Evolutionary conservation across 1,139 yeast genomes (phyloP).

Genomic region (Debaryomyces coudertii): DNA sequence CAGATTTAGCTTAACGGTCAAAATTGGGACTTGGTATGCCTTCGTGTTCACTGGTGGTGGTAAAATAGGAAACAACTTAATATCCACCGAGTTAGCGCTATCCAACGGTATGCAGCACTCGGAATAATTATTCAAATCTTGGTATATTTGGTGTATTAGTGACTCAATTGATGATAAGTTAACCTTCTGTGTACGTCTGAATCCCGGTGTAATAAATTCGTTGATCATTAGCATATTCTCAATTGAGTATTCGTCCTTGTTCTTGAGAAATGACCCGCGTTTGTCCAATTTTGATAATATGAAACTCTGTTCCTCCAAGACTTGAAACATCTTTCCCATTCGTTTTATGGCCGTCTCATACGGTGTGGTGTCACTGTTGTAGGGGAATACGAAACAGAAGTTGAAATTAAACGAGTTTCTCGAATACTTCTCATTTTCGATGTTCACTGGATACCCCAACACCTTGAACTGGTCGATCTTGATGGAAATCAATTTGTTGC

Average conservation of each 20-base stretch:
- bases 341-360: conserved; percentile 85
- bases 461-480: conserved; percentile 72
- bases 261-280: conserved; percentile 40
- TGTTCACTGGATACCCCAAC: conserved; percentile 89
- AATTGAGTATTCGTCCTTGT: conserved; percentile 13
- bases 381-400: conserved; percentile 87
- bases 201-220: conserved; percentile 38
- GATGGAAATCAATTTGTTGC: conserved; percentile 77
- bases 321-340: conserved; percentile 86
- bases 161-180: conserved; percentile 70
- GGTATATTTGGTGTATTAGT: conserved; percentile 83
- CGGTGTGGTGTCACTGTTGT: conserved; percentile 78
- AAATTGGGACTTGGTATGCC: conserved; percentile 84
- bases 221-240: conserved; percentile 3
- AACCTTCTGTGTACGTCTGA: conserved; percentile 43
- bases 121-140: conserved; percentile 90
- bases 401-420: conserved; percentile 92
- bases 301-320: conserved; percentile 86
- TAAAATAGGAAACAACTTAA: conserved; percentile 83
- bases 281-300: conserved; percentile 61
- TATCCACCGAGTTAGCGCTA: conserved; percentile 85
- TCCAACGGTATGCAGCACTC: conserved; percentile 96
- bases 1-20: conserved; percentile 70
- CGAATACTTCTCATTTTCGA: conserved; percentile 73
- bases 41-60: conserved; percentile 81